phyloP scores from a whole-genome alignment of 139 green algal genomes.

The Coelastrella sp. region DNA sequence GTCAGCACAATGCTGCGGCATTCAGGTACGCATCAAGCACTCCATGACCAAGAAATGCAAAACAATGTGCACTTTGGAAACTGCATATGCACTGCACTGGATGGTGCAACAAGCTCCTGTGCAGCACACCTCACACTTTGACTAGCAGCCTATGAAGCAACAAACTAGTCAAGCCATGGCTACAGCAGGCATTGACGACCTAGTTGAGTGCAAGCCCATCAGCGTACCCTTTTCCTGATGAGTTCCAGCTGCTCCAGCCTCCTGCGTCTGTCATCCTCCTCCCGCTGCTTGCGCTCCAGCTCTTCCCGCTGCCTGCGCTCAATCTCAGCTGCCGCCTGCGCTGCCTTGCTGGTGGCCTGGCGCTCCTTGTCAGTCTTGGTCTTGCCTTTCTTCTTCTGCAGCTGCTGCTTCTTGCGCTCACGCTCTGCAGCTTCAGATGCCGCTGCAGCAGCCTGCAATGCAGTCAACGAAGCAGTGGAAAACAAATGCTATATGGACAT shows the following conservation, averaged over 20 bases:
- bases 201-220: too few relatives aligned
- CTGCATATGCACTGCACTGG: too few relatives aligned
- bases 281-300: constrained; percentile 40
- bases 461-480: neutral
- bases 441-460: constrained; percentile 56
- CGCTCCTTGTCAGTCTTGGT: constrained; percentile 74
- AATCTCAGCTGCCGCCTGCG: constrained; percentile 56
- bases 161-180: too few relatives aligned
- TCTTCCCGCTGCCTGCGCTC: constrained; percentile 21
- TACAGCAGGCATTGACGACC: too few relatives aligned
- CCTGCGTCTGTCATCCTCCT: constrained; percentile 54
- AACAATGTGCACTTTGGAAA: too few relatives aligned
- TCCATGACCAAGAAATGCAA: too few relatives aligned
- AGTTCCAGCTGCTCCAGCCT: constrained; percentile 60
- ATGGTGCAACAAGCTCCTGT: too few relatives aligned
- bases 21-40: too few relatives aligned
- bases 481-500: too few relatives aligned
- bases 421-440: constrained; percentile 60
- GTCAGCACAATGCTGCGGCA: too few relatives aligned
- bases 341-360: constrained; percentile 56
- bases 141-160: too few relatives aligned
- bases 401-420: constrained; percentile 60
- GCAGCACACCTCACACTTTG: too few relatives aligned
- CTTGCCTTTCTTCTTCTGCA: constrained; percentile 75
- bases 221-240: constrained; percentile 48